Evolutionary conservation across 352 stramenopile species (phyloP), one percentile per base, ranked within the genome.

Genomic region (Phytophthora vignae): DNA sequence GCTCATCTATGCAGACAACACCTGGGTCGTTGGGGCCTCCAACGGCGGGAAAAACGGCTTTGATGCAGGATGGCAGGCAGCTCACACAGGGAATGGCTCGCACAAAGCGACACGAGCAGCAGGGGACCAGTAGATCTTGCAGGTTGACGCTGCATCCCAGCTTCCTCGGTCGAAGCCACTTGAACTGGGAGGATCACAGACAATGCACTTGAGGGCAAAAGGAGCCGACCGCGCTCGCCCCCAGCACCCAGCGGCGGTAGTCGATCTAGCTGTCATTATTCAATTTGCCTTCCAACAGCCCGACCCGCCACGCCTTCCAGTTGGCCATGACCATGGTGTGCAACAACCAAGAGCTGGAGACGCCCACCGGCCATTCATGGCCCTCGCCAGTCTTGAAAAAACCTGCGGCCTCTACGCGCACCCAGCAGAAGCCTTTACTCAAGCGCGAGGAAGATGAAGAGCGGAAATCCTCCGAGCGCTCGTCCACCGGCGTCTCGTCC

Each of bases 41-140:
- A 74, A 70, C 67, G 54, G 60, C 67, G 67, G 67, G 61, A 74
- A 70, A 74, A 70, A n/a, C 12, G 31, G 15, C 40, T 31, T 55
- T n/a, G 22, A 70, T 74, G 31, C 25, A 6, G n/a, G 15, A 70
- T 74, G 10, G 15, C 46, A 74, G 60, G 27, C 56, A 42, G 25
- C 40, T 29, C 55, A 60, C 65, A 70, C 67, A 70, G 60, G 17
- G 60, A 56, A 61, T 70, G 67, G 60, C 53, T 70, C 50, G 21
- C 38, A 21, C 14, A 21, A 22, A 49, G 17, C 14, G 42, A 22
- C 42, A 49, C 15, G 25, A 62, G 38, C 49, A 3, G 25, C 22
- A 27, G 48, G 44, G 31, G 33, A 6, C 46, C 22, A 68, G 19
- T 44, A 68, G 50, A 52, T 70, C 50, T 2, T 65, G 50, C 31